A percentile compares a stretch with the other conserved stretches of the same genome.
These are phyloP conservation scores for Cyphellophora europaea DNA, from an alignment of 2,329 filamentous ascomycete genomes.

Conservation along the genomic window DNA sequence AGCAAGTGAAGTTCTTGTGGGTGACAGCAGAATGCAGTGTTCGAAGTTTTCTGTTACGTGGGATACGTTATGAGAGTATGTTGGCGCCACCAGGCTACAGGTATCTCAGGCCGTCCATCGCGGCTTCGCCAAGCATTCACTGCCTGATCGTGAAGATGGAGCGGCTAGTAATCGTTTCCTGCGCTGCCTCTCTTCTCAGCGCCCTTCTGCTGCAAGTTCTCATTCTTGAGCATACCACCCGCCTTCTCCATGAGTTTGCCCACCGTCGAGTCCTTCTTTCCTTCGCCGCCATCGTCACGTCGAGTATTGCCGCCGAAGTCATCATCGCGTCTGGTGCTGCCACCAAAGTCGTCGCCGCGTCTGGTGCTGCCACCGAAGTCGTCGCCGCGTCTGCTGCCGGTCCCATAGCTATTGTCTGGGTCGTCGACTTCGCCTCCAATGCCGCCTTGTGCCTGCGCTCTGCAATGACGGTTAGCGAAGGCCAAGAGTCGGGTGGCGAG, in stretches of 20 bases:
- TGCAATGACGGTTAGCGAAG: background rate
- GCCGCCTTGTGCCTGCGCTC: constrained; percentile 11
- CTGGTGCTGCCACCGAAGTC: background rate
- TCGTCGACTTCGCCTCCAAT: constrained; percentile 11
- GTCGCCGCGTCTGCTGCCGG: too few relatives aligned
- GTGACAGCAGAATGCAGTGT: too few relatives aligned
- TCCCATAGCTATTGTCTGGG: background rate
- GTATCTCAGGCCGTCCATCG: too few relatives aligned
- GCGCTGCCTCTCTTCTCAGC: constrained; percentile 19
- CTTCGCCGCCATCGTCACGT: constrained; percentile 7
- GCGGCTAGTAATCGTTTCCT: constrained; percentile 8
- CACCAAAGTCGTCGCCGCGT: too few relatives aligned
- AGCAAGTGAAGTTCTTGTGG: too few relatives aligned
- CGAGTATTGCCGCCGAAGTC: constrained; percentile 1
- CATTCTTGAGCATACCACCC: constrained; percentile 19
- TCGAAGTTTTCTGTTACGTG: too few relatives aligned
- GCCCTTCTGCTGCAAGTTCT: constrained; percentile 18
- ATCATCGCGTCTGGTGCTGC: constrained; percentile 2
- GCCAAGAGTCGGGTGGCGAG: background rate
- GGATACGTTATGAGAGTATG: too few relatives aligned
- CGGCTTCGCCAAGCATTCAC: too few relatives aligned
- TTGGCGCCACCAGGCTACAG: too few relatives aligned
- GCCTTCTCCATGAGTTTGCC: constrained; percentile 23
- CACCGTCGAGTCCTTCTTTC: constrained; percentile 18
- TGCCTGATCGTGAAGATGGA: too few relatives aligned